phyloP scores from a whole-genome alignment of 2,329 filamentous ascomycete genomes.

The Trichoderma atroviride region DNA sequence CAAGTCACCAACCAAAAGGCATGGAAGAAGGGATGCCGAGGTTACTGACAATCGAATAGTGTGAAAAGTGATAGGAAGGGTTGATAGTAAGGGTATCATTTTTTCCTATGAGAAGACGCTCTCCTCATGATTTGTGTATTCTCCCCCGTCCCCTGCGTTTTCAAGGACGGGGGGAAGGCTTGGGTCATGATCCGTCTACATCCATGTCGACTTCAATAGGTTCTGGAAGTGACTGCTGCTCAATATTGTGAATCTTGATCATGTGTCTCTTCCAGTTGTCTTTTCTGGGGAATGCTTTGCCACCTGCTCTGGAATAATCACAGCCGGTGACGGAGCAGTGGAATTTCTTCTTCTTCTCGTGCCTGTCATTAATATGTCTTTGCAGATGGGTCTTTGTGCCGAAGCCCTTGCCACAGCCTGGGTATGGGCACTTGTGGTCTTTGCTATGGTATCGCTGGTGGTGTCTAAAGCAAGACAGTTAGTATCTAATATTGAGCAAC shows the following conservation, averaged over 20 bases:
- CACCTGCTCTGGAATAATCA: constrained; percentile 58
- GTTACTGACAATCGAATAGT: background rate
- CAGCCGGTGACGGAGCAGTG: constrained; percentile 59
- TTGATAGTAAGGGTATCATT: background rate
- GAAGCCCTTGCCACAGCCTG: constrained; percentile 57
- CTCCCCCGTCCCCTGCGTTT: background rate
- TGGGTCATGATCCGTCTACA: constrained; percentile 33
- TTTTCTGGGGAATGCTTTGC: constrained; percentile 62
- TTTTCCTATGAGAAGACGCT: background rate
- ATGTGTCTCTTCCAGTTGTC: constrained; percentile 67
- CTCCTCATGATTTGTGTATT: background rate
- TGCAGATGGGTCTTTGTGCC: constrained; percentile 65
- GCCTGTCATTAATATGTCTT: constrained; percentile 64
- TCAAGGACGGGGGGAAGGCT: background rate
- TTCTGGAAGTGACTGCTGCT: constrained; percentile 44
- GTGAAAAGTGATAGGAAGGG: background rate
- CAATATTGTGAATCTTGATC: constrained; percentile 59
- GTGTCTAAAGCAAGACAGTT: constrained; percentile 44
- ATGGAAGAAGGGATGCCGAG: background rate
- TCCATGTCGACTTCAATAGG: constrained; percentile 47
- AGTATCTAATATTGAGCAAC: background rate
- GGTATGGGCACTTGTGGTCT: constrained; percentile 59
- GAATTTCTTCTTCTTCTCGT: constrained; percentile 62
- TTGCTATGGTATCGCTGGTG: constrained; percentile 64
- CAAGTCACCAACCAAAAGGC: background rate